Evolutionary conservation across 2,329 filamentous ascomycete genomes (phyloP).

Genomic region (Seiridium unicorne): DNA sequence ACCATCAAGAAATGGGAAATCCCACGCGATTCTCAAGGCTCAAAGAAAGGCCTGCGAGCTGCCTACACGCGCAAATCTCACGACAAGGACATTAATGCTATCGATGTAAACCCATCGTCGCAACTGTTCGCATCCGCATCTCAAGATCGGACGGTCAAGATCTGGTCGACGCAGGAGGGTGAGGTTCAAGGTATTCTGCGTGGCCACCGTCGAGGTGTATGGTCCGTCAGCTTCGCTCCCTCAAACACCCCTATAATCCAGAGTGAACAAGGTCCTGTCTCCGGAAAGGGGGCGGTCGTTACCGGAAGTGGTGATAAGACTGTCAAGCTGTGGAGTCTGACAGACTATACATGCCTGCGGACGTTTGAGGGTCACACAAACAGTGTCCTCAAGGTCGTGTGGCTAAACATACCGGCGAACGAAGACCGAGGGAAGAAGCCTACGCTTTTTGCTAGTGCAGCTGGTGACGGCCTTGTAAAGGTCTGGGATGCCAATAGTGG

Average conservation of each 20-base stretch:
- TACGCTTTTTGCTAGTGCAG: conserved; percentile 79
- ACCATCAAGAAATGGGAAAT: conserved; percentile 95
- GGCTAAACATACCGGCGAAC: conserved; percentile 62
- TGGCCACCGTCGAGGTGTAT: conserved; percentile 92
- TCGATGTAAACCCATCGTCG: conserved; percentile 73
- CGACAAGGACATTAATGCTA: conserved; percentile 97
- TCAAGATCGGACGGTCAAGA: conserved; percentile 95
- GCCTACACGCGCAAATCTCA: conserved; percentile 91
- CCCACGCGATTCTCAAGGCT: conserved; percentile 48
- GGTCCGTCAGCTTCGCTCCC: conserved; percentile 90
- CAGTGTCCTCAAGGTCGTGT: conserved; percentile 89
- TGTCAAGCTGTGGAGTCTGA: conserved; percentile 89
- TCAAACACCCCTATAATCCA: conserved; percentile 71
- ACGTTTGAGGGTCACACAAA: conserved; percentile 97
- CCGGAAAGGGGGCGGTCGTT: conserved; percentile 77
- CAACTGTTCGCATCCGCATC: conserved; percentile 94
- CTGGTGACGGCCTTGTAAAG: conserved; percentile 92
- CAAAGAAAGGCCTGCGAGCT: conserved; percentile 60
- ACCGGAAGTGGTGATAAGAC: conserved; percentile 97
- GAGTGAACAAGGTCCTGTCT: conserved; percentile 68
- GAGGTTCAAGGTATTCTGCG: conserved; percentile 88
- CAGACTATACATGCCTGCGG: conserved; percentile 87
- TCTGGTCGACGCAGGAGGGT: conserved; percentile 88
- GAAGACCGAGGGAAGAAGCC: conserved; percentile 56
- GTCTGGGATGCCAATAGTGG: conserved; percentile 89